phyloP scores from a whole-genome alignment of 2,329 filamentous ascomycete genomes.

The Xylaria sp. region DNA sequence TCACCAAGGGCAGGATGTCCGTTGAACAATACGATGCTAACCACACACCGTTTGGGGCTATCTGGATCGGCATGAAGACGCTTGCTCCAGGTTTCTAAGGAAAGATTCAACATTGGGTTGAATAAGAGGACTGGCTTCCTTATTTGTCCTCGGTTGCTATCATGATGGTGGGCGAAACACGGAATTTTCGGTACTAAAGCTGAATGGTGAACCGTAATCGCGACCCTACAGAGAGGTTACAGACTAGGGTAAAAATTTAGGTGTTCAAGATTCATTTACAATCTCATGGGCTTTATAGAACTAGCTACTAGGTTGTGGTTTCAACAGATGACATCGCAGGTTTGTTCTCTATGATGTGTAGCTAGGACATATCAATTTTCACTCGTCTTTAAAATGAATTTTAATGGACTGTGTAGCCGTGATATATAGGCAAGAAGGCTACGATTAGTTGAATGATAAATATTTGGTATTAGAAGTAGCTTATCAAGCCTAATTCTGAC shows the following conservation, averaged over 20 bases:
- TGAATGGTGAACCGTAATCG: no score
- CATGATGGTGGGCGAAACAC: neutral
- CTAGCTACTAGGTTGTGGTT: conserved; percentile 3
- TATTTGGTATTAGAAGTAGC: no score
- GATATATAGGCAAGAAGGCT: no score
- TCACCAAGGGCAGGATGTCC: conserved; percentile 66
- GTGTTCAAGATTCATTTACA: neutral
- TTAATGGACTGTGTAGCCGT: no score
- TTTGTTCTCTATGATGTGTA: conserved; percentile 3
- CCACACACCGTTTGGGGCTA: conserved; percentile 52
- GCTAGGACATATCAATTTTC: neutral
- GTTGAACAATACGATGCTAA: conserved; percentile 63
- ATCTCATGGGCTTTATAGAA: conserved; percentile 2
- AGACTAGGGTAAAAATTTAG: neutral
- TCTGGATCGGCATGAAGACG: conserved; percentile 51
- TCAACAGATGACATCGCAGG: neutral
- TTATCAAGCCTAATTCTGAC: no score
- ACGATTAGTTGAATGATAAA: no score
- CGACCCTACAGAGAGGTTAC: neutral
- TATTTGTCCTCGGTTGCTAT: neutral
- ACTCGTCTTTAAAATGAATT: no score
- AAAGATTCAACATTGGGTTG: neutral
- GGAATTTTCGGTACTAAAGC: neutral
- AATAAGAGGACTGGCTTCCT: neutral
- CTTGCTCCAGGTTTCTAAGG: neutral